A percentile compares a stretch with the other conserved stretches of the same genome.
Conservation (phyloP, 306 rosid genomes). For the Gastrolobium villosum region DNA sequence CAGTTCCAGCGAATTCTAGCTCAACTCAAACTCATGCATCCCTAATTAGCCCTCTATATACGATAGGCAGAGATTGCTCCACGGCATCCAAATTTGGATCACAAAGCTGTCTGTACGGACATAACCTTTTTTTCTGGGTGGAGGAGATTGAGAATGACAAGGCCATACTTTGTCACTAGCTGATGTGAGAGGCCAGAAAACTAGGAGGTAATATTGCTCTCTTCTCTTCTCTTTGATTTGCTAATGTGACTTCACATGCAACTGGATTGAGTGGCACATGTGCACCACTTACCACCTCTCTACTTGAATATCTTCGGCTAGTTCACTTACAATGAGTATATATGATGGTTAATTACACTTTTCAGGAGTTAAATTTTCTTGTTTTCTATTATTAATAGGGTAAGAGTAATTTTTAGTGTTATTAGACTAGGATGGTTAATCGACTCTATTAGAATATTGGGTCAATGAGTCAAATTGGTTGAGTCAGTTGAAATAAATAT, state of each 20-base stretch:
- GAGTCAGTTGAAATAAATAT: too few species aligned
- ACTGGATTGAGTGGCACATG: conserved; percentile 1
- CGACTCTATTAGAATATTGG: too few species aligned
- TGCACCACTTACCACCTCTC: neutral
- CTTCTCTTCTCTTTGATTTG: conserved; percentile 10
- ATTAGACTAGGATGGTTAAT: too few species aligned
- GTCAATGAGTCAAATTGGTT: too few species aligned
- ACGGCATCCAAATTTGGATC: conserved; percentile 50
- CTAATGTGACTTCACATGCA: conserved; percentile 17
- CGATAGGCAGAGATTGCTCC: conserved; percentile 49
- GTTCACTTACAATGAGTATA: too few species aligned
- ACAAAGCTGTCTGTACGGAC: conserved; percentile 59
- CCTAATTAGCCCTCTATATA: neutral
- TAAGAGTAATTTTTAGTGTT: too few species aligned
- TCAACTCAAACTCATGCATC: neutral
- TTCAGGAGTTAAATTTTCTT: too few species aligned
- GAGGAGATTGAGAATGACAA: conserved; percentile 43
- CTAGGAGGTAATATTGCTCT: neutral
- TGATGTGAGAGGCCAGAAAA: conserved; percentile 11
- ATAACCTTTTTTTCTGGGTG: conserved; percentile 2
- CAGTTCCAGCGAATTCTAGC: conserved; percentile 47
- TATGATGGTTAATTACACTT: too few species aligned
- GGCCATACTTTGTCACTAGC: conserved; percentile 12
- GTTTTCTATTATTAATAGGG: too few species aligned
- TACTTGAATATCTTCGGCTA: neutral